Conservation (phyloP, 306 rosid species). For the Lathyrus sativus region DNA sequence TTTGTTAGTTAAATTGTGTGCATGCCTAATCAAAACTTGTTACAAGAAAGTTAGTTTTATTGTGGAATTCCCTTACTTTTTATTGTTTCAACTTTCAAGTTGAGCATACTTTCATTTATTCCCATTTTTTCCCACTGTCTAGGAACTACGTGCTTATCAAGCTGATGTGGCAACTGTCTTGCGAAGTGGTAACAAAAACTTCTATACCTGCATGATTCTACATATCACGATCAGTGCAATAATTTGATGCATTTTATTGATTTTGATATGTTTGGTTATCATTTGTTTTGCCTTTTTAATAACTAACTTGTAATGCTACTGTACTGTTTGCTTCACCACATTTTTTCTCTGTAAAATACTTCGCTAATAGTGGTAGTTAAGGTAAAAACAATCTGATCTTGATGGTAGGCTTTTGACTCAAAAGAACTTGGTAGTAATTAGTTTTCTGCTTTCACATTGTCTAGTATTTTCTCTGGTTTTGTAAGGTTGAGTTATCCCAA, state of each 20-base stretch:
- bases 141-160: constrained; percentile 99
- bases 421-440: constrained; percentile 15
- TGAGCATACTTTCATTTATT: constrained; percentile 35
- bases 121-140: constrained; percentile 32
- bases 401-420: constrained; percentile 20
- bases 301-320: constrained; percentile 9
- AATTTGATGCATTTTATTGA: constrained; percentile 33
- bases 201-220: constrained; percentile 22
- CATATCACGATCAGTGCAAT: constrained; percentile 16
- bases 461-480: constrained; percentile 2
- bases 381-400: not conserved
- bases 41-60: constrained; percentile 26
- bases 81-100: constrained; percentile 35
- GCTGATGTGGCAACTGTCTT: constrained; percentile 92
- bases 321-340: constrained; percentile 12
- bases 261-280: constrained; percentile 22
- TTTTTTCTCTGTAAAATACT: not conserved
- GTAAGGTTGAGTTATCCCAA: no score
- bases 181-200: constrained; percentile 71
- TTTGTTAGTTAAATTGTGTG: constrained; percentile 8
- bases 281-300: constrained; percentile 9
- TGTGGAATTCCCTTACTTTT: constrained; percentile 13
- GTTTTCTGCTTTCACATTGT: constrained; percentile 23
- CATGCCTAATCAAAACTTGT: constrained; percentile 23
- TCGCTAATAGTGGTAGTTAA: constrained; percentile 23